Percentiles rank a stretch among this genome's conserved stretches.
phyloP scores from a whole-genome alignment of 805 yeast genomes.

The Zygoascus tannicola region DNA sequence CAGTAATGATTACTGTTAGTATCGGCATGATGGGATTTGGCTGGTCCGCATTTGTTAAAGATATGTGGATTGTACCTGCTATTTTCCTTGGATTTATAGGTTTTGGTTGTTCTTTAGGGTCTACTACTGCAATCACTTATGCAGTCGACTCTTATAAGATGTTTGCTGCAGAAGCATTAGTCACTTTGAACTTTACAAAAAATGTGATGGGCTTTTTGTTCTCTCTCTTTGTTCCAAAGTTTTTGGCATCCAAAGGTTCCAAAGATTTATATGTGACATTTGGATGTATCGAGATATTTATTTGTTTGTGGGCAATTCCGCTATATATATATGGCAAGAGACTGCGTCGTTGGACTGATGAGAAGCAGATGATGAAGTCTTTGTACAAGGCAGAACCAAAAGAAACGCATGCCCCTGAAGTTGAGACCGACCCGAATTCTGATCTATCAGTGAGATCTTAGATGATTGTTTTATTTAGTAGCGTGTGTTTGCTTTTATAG shows the following conservation, averaged over 20 bases:
- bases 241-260: constrained; percentile 34
- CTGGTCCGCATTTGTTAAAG: constrained; percentile 42
- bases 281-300: constrained; percentile 41
- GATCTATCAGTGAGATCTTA: background rate
- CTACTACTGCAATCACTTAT: constrained; percentile 53
- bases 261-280: constrained; percentile 42
- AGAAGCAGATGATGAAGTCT: constrained; percentile 33
- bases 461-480: no score
- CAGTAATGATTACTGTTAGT: constrained; percentile 35
- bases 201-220: constrained; percentile 48
- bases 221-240: constrained; percentile 46
- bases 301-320: constrained; percentile 43
- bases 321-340: constrained; percentile 47
- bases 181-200: constrained; percentile 45
- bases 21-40: constrained; percentile 57
- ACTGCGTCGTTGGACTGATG: constrained; percentile 43
- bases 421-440: background rate
- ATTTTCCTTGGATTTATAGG: constrained; percentile 47
- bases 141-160: constrained; percentile 48
- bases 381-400: constrained; percentile 32
- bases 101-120: constrained; percentile 52
- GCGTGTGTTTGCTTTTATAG: no score
- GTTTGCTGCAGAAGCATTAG: constrained; percentile 52
- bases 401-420: constrained; percentile 7
- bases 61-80: constrained; percentile 50